These are phyloP conservation scores for Chytriomyces hyalinus DNA, from an alignment of 192 early-diverging fungal species.

Conservation along the genomic window DNA sequence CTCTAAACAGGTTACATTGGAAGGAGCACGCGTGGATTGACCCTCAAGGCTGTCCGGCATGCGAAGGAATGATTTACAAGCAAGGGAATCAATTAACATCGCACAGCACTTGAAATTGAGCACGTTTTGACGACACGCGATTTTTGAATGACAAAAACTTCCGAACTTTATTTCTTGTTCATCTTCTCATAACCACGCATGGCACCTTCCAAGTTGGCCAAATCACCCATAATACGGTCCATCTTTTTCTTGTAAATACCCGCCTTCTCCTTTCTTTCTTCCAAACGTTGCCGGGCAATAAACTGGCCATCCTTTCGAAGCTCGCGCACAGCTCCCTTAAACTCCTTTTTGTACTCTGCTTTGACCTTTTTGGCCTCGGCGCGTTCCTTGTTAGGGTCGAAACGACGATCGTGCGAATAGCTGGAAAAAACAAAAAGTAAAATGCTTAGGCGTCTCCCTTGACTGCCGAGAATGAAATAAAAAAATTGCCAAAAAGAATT, in stretches of 20 bases:
- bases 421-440: conserved; percentile 16
- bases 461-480: not conserved
- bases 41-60: too few species aligned
- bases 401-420: conserved; percentile 82
- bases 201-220: conserved; percentile 81
- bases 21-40: too few species aligned
- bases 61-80: too few species aligned
- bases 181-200: conserved; percentile 57
- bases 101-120: too few species aligned
- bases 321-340: conserved; percentile 93
- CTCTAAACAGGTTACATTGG: too few species aligned
- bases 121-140: too few species aligned
- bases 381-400: conserved; percentile 77
- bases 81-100: too few species aligned
- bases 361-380: conserved; percentile 77
- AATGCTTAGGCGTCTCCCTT: not conserved
- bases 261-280: conserved; percentile 79
- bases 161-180: conserved; percentile 35
- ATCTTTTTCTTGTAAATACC: conserved; percentile 85
- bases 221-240: conserved; percentile 81
- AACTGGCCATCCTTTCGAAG: conserved; percentile 93
- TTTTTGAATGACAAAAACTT: too few species aligned
- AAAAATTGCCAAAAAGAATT: conserved; percentile 19
- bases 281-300: conserved; percentile 73
- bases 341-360: conserved; percentile 87